Base-by-base conservation (phyloP, 371 early-diverging fungal genomes). In the Saksenaea vasiformis region DNA sequence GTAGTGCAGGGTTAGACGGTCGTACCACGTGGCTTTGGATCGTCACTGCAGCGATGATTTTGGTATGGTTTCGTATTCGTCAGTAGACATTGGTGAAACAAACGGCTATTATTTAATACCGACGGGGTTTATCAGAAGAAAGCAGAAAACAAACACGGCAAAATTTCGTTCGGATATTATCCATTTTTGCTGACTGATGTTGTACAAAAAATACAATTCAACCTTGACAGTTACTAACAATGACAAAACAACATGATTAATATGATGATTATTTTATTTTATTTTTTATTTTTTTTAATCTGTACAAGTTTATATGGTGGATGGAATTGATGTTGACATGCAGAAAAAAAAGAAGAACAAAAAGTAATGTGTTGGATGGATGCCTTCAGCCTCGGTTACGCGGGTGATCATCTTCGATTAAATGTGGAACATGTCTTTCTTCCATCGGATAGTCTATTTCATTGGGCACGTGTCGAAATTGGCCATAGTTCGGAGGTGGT, bases 281-380 rank as follows among this genome's bases (percentile, higher is more conserved):
- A 34, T 35, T 14, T 9, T 13, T 39, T 15, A 27, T 44, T 14
- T 59, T 17, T 27, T 59, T 54, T 19, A 14, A 27, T 19, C 27
- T 54, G 54, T 22, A 24, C n/a, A 27, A 22, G 54, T 13, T 3
- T 24, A 27, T 14, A 31, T 54, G 22, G 54, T 57, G 58, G 5
- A 51, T 17, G 24, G 65, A 65, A 11, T 69, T 59, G 11, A 58
- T 54, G 22, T 61, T 65, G 8, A 69, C 69, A 47, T 19, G n/a
- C 22, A 24, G 11, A 47, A 22, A 47, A 17, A 17, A 47, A 22
- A 22, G 22, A 22, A 47, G 8, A 22, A 11, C 11, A 3, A 47
- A 5, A 22, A 10, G 5, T 19, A 41, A 5, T 38, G 15, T 15
- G 19, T n/a, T 41, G 14, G 14, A 41, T 1, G 1, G 14, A 41